Base-by-base conservation (phyloP, 805 yeast genomes). In the Lachancea sp. region DNA sequence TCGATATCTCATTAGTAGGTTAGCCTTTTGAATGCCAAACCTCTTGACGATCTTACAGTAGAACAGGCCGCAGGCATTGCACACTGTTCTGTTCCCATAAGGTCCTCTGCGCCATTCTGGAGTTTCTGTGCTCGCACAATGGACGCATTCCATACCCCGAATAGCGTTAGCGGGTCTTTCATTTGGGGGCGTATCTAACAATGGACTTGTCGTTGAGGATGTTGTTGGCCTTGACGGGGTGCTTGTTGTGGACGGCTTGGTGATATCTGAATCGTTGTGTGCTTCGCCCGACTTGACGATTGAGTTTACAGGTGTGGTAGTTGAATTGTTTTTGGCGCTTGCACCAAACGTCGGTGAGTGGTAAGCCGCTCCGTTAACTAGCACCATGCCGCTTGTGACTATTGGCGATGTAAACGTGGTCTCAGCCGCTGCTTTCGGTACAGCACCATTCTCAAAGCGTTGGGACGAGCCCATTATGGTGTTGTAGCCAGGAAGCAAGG, bases 101-200 rank as follows among this genome's bases (percentile, higher is more conserved):
- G 96, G 96, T 0, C 96, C 97, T 49, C 83, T 72, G 58, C 97
- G 73, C 97, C 97, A 89, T 63, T 90, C 96, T 0, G 96, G 96
- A 0, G 95, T 85, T 38, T 78, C 79, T 25, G 71, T 71, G 2
- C 82, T 77, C 0, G 82, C 81, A 66, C 96, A 89, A 54, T 88
- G 95, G 30, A 68, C 58, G 55, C 91, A 84, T 8, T 60, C 45
- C 36, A 51, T 54, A n/a, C 52, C 36, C 15, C 30, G 41, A 6
- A 31, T 5, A 11, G 43, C 31, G 20, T 20, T 20, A 16, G 20
- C 20, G 3, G 29, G 29, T 25, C 19, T 25, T 9, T 25, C 39
- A 36, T 17, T 25, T 11, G 27, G 9, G 15, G 4, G 17, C 31
- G 20, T 17, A 13, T n/a, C 35, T 17, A 3, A n/a, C 7, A 5